These are phyloP conservation scores for Suaeda aralocaspica DNA, from an alignment of 148 eudicot species.

Conservation along the genomic window DNA sequence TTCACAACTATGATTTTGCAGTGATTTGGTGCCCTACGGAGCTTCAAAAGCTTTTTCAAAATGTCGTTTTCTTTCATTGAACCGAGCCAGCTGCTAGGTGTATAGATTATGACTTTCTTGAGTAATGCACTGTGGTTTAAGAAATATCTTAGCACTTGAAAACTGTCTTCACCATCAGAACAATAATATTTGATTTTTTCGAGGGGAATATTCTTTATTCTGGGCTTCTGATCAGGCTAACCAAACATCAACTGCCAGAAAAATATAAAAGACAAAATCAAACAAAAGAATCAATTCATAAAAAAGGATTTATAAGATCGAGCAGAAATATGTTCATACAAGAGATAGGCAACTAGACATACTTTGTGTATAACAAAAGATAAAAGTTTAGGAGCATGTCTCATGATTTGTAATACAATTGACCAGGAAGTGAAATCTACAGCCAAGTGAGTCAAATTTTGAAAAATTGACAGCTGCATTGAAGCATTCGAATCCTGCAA, in stretches of 20 bases:
- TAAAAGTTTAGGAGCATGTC: background rate
- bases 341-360: no score
- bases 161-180: no score
- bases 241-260: no score
- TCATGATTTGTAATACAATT: conserved; percentile 1
- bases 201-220: no score
- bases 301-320: no score
- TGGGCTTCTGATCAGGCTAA: no score
- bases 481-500: background rate
- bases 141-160: no score
- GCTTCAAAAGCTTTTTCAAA: background rate
- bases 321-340: no score
- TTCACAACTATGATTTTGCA: background rate
- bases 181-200: no score
- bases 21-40: conserved; percentile 10
- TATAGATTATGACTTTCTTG: background rate
- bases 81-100: background rate
- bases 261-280: no score
- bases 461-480: background rate
- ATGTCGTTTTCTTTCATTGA: background rate
- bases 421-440: background rate
- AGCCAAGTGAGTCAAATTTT: conserved; percentile 4
- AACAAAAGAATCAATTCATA: no score
- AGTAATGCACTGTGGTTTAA: background rate
- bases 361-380: background rate